Base-by-base conservation (phyloP, 2,329 filamentous ascomycete genomes). In the Epichloe scottii region DNA sequence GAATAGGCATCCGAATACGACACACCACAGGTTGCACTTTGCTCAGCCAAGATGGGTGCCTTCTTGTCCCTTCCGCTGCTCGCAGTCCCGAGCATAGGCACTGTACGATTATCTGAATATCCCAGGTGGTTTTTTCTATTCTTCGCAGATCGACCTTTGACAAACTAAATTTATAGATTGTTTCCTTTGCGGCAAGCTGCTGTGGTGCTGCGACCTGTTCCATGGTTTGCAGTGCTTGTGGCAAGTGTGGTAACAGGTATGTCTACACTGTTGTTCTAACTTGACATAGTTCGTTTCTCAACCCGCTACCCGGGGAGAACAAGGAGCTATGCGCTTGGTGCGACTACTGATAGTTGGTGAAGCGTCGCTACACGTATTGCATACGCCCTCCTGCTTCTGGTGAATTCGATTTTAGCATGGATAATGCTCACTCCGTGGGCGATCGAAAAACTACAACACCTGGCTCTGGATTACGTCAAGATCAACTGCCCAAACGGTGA, bases 381-480 rank as follows among this genome's bases (percentile, higher is more conserved):
- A 63, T 96, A 95, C 67, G 90, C 93, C 57, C 81, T 97, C 63
- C 85, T 98, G 56, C 86, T 98, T 51, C 82, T 98, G 58, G 72
- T 97, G 69, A 98, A 98, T 77, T 96, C 91, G 53, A 95, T 97
- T 57, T 68, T 97, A 48, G 91, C 93, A 37, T 98, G 93, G 93
- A 88, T 98, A 60, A 95, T 97, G 89, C 89, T 98, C 71, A 98
- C 93, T 21, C 88, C 89, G 49, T 98, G 93, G 93, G 93, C 93
- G 35, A 87, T 98, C 65, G 88, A 95, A 62, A 97, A 97, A 67
- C 77, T 98, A 5, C 84, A 97, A 69, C 82, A 94, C 57, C 75
- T 97, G 50, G 93, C 89, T 12, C 78, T 98, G 57, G 89, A 97
- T 70, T 97, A 96, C 64, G 90, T 98, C 73, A 89, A 89, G 62